A percentile compares a stretch with the other conserved stretches of the same genome.
phyloP scores from a whole-genome alignment of 2,329 filamentous ascomycete genomes.

The Xylaria sp. region DNA sequence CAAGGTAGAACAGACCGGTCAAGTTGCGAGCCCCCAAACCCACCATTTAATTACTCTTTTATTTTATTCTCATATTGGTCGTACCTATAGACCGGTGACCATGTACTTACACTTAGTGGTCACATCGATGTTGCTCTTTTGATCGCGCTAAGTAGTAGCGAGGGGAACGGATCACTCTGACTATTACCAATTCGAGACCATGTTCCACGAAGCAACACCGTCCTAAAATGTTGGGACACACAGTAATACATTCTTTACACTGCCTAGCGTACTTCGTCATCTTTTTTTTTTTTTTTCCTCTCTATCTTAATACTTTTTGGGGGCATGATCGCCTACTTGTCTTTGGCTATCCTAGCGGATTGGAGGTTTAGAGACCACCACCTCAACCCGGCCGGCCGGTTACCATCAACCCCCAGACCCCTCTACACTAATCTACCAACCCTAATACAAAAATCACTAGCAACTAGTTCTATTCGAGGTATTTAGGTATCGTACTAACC shows the following conservation, averaged over 20 bases:
- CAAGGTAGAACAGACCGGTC: background rate
- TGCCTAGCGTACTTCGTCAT: background rate
- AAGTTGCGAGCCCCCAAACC: background rate
- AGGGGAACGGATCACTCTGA: constrained; percentile 6
- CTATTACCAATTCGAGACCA: background rate
- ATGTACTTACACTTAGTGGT: background rate
- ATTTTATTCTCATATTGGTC: constrained; percentile 4
- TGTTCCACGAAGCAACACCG: background rate
- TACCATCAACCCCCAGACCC: background rate
- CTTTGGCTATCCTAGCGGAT: background rate
- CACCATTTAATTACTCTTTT: constrained; percentile 8
- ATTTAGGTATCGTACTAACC: background rate
- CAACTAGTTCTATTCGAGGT: background rate
- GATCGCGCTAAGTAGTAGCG: constrained; percentile 1
- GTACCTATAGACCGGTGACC: background rate
- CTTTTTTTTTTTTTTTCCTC: background rate
- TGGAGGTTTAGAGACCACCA: background rate
- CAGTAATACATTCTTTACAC: background rate
- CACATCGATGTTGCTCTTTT: background rate
- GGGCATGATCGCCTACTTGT: background rate
- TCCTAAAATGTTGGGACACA: constrained; percentile 7
- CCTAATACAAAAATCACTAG: background rate
- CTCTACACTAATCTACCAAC: background rate
- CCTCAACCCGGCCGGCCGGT: background rate
- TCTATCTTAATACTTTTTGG: background rate